Percentiles rank a stretch among this genome's conserved stretches.
phyloP scores from a whole-genome alignment of 202 grass and related monocot species.

The Zizania palustris region DNA sequence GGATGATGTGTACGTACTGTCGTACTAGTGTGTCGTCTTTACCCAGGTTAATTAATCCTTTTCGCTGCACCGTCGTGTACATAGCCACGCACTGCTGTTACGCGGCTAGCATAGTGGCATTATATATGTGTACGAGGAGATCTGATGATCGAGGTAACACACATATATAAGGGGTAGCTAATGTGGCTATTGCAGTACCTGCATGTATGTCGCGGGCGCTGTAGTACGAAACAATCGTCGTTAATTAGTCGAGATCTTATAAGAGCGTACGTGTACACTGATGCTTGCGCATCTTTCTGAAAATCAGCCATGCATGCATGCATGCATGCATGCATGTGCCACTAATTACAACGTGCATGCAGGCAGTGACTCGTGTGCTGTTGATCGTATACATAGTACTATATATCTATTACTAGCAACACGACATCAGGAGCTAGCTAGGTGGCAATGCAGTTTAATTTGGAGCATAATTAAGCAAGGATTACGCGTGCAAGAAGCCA shows the following conservation, averaged over 20 bases:
- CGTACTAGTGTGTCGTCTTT: too few relatives aligned
- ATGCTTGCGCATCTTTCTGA: background rate
- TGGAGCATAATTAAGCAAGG: too few relatives aligned
- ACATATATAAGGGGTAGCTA: background rate
- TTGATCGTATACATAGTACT: background rate
- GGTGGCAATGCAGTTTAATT: background rate
- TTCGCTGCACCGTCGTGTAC: too few relatives aligned
- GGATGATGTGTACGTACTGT: too few relatives aligned
- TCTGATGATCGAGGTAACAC: too few relatives aligned
- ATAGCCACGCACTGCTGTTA: too few relatives aligned
- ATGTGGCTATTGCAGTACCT: background rate
- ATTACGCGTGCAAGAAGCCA: constrained; percentile 2
- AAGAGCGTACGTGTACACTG: too few relatives aligned
- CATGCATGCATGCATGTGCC: background rate
- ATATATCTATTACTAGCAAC: background rate
- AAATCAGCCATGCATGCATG: background rate
- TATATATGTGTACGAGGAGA: too few relatives aligned
- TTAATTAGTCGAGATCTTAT: background rate
- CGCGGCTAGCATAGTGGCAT: too few relatives aligned
- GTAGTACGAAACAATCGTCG: background rate
- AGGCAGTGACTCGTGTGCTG: background rate
- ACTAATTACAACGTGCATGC: background rate
- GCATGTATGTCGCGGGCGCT: background rate
- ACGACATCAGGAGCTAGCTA: background rate
- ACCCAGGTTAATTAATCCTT: too few relatives aligned